Base-by-base conservation (phyloP, 306 rosid genomes). In the Vigna radiata region DNA sequence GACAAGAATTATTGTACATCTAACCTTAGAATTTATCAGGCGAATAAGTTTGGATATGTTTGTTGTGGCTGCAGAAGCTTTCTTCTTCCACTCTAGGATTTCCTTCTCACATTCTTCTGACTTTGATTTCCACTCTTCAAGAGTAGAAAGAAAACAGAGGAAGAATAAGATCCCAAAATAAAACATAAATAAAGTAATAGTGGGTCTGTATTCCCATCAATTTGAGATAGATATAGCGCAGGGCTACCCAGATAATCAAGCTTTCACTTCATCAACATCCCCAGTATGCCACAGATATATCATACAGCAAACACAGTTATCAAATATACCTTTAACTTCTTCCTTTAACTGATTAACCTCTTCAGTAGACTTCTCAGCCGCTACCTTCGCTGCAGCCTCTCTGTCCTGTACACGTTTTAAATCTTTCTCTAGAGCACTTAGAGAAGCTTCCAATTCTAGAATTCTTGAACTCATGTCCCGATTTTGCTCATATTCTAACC, bases 401-500 rank as follows among this genome's bases (percentile, higher is more conserved):
- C 83, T 90, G 74, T 88, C 81, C 77, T 91, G 88, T 79, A 93
- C 84, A 77, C 66, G 83, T 67, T 88, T 79, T 86, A 92, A 87
- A 86, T 86, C 89, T 59, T 85, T 78, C 84, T 86, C 87, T 70
- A 96, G 81, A 71, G 87, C 75, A 79, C 76, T 81, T 50, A 92
- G 46, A 72, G 93, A 87, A 79, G 91, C 83, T 81, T 91, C 89
- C 77, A 96, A 83, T 72, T 88, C 97, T 59, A 72, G 80, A 61
- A 96, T 96, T 74, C 85, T 86, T 7, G 99, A 83, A 16, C 80
- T 90, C 90, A 87, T 88, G 85, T 92, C 99, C 47, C 98, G 89
- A 82, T 92, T 92, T 81, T 92, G 96, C 73, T 96, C 99, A 87
- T 96, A 96, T 82, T 92, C 98, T 89, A 96, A 86, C 88, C 99